phyloP scores from a whole-genome alignment of 257 asterid genomes.

The Marsdenia floribunda region DNA sequence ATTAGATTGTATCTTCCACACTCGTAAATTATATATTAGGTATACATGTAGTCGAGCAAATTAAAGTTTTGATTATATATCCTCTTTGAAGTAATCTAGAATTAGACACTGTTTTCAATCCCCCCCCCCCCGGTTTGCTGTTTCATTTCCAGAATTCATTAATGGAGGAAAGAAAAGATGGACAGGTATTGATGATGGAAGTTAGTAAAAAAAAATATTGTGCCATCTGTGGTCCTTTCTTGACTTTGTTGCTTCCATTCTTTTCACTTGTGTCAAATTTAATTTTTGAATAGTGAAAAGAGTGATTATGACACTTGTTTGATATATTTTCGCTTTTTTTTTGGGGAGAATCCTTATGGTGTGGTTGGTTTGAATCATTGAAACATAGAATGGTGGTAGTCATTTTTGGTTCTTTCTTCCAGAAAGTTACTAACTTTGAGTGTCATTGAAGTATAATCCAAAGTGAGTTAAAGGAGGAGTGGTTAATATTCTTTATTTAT shows the following conservation, averaged over 20 bases:
- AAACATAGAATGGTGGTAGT: background rate
- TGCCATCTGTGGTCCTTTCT: background rate
- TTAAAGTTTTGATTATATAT: background rate
- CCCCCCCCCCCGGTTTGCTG: background rate
- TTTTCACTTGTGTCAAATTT: background rate
- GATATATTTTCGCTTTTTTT: background rate
- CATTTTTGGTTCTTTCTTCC: background rate
- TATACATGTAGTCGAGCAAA: background rate
- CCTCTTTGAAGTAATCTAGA: background rate
- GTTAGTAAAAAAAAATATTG: no score
- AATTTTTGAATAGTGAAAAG: background rate
- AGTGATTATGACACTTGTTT: background rate
- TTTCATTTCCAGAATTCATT: background rate
- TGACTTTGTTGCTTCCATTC: background rate
- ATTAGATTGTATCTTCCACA: background rate
- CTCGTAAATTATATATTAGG: background rate
- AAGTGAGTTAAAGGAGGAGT: background rate
- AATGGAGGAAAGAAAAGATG: no score
- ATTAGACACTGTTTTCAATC: background rate
- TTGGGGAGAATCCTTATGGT: background rate
- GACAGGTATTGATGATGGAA: no score
- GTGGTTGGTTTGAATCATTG: background rate
- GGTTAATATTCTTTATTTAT: background rate
- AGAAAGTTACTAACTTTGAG: background rate
- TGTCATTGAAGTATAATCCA: background rate